These are phyloP conservation scores for Adenanthera pavonina DNA, from an alignment of 306 rosid genomes.

Conservation along the genomic window DNA sequence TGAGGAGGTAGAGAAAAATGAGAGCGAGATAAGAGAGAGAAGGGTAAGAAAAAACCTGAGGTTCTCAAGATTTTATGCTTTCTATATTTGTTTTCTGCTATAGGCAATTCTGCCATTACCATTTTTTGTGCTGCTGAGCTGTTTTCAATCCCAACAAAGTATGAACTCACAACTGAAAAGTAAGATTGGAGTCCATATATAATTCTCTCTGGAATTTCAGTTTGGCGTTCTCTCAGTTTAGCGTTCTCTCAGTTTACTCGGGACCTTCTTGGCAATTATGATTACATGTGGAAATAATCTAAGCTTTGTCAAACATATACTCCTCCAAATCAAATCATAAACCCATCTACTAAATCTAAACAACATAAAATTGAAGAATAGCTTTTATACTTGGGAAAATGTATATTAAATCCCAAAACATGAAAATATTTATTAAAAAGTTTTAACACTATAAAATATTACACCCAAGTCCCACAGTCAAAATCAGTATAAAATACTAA, in stretches of 20 bases:
- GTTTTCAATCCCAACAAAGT: not conserved
- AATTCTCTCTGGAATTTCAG: not conserved
- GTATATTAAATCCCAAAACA: no score
- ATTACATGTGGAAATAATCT: not conserved
- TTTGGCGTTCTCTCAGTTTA: not conserved
- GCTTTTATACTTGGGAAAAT: not conserved
- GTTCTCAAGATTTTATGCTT: no score
- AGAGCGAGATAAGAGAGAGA: no score
- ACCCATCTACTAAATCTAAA: not conserved
- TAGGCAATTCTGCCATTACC: not conserved
- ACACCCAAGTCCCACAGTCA: no score
- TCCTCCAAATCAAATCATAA: not conserved
- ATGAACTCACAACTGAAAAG: not conserved
- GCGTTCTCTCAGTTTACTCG: not conserved
- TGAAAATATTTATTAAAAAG: no score
- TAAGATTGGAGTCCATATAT: not conserved
- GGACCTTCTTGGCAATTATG: not conserved
- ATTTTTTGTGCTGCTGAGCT: not conserved
- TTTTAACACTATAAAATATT: no score
- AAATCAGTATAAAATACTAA: no score
- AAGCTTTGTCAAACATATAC: not conserved
- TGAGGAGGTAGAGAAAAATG: no score
- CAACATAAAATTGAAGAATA: not conserved
- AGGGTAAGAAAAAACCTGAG: no score
- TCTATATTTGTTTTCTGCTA: no score